Evolutionary conservation across 352 stramenopile species (phyloP).

Genomic region (Phytopythium sindhum): DNA sequence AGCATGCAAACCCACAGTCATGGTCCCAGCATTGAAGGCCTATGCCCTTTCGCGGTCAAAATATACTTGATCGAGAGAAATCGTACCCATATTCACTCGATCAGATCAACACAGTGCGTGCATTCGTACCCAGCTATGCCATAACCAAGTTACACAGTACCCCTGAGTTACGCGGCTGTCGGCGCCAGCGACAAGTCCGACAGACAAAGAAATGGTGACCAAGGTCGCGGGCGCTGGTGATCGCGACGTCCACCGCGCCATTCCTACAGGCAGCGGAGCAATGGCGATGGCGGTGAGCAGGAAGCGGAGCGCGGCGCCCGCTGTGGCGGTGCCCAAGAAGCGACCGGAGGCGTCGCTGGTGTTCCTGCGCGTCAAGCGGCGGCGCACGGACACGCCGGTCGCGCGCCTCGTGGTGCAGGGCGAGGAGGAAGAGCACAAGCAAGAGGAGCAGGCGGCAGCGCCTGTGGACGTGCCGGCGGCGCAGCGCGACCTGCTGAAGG

Average conservation of each 20-base stretch:
- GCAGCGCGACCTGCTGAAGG: slow-evolving; percentile 36
- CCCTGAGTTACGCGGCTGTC: not conserved
- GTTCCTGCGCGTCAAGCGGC: slow-evolving; percentile 80
- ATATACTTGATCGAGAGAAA: not conserved
- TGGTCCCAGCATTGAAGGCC: not conserved
- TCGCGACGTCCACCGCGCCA: not conserved
- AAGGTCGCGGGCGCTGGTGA: not conserved
- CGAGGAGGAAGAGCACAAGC: slow-evolving; percentile 23
- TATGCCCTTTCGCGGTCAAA: not conserved
- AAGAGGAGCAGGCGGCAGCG: slow-evolving; percentile 7
- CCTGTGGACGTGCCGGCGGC: slow-evolving; percentile 5
- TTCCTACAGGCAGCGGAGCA: not conserved
- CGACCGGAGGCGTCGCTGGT: slow-evolving; percentile 40
- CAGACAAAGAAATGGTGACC: slow-evolving; percentile 5
- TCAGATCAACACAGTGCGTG: not conserved
- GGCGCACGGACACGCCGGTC: slow-evolving; percentile 76
- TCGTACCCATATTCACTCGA: not conserved
- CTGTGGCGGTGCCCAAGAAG: not conserved
- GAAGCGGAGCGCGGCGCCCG: slow-evolving; percentile 1
- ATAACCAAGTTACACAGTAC: not conserved
- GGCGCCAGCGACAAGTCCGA: not conserved
- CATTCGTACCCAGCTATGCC: not conserved
- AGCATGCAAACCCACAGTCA: too few relatives aligned
- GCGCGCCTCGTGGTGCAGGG: slow-evolving; percentile 64
- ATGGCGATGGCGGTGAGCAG: not conserved